These are phyloP conservation scores for Dendrobium nobile DNA, from an alignment of 106 monocot genomes.

Conservation along the genomic window DNA sequence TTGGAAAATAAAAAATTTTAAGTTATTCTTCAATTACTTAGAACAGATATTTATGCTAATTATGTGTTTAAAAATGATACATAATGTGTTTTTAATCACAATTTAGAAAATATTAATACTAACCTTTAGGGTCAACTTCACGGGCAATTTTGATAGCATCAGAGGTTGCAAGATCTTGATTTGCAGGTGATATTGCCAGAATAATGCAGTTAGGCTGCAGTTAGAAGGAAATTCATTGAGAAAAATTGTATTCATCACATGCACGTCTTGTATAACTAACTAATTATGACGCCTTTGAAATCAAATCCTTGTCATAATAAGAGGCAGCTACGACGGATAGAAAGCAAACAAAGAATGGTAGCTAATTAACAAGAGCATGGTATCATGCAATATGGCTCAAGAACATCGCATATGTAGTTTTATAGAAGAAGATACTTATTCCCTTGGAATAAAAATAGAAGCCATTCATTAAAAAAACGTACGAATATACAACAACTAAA, in stretches of 20 bases:
- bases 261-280: neutral
- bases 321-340: neutral
- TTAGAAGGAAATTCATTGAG: constrained; percentile 1
- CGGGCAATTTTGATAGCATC: constrained; percentile 89
- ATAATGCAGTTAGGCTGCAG: constrained; percentile 86
- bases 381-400: neutral
- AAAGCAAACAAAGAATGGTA: neutral
- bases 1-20: neutral
- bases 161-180: constrained; percentile 93
- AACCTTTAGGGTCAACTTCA: constrained; percentile 86
- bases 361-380: neutral
- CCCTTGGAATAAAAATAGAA: neutral
- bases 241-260: neutral
- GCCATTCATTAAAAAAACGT: neutral
- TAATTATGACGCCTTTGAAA: neutral
- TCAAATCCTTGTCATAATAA: neutral
- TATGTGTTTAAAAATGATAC: neutral
- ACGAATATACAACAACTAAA: no score
- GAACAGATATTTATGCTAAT: neutral
- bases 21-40: neutral
- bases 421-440: neutral
- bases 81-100: neutral
- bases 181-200: constrained; percentile 88
- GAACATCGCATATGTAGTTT: neutral
- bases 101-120: neutral